Evolutionary conservation across 2,329 filamentous ascomycete genomes (phyloP).

Genomic region (Exophiala alcalophila): DNA sequence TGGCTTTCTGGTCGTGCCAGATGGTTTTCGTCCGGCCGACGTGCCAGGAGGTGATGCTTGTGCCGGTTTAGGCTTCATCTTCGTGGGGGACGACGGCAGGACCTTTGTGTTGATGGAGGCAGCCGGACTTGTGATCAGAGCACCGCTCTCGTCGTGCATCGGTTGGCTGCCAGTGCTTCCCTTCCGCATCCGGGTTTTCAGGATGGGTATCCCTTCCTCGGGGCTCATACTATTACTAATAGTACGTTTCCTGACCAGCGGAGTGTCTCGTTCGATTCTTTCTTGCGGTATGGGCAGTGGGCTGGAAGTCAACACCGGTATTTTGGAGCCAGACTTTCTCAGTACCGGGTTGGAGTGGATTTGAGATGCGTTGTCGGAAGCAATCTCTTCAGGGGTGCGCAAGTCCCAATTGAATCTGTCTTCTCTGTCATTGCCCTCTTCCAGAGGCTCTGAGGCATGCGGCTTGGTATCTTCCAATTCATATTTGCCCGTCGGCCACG

Average conservation of each 20-base stretch:
- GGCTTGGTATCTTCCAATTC: constrained; percentile 37
- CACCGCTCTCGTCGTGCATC: constrained; percentile 20
- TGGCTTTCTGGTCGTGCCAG: constrained; percentile 41
- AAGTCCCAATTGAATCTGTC: constrained; percentile 65
- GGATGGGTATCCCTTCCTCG: constrained; percentile 57
- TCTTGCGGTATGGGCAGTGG: constrained; percentile 70
- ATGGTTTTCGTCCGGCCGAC: constrained; percentile 38
- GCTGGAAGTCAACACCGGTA: constrained; percentile 79
- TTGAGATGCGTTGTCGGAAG: constrained; percentile 51
- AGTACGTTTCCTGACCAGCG: constrained; percentile 59
- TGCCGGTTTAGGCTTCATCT: constrained; percentile 33
- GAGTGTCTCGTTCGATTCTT: constrained; percentile 70
- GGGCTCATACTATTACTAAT: constrained; percentile 58
- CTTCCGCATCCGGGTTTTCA: constrained; percentile 64
- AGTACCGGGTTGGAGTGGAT: constrained; percentile 52
- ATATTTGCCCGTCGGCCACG: constrained; percentile 33
- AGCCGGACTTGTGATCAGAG: constrained; percentile 26
- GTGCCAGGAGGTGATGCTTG: constrained; percentile 27
- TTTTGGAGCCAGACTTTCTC: constrained; percentile 69
- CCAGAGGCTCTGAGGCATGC: constrained; percentile 35
- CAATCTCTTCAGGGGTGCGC: constrained; percentile 73
- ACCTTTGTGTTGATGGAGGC: constrained; percentile 20
- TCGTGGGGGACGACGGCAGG: constrained; percentile 32
- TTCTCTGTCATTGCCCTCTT: constrained; percentile 45
- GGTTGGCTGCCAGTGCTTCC: constrained; percentile 33